A percentile compares a stretch with the other conserved stretches of the same genome.
Evolutionary conservation across 495 filamentous ascomycete genomes (phyloP).

Genomic region (Poronia punctata): DNA sequence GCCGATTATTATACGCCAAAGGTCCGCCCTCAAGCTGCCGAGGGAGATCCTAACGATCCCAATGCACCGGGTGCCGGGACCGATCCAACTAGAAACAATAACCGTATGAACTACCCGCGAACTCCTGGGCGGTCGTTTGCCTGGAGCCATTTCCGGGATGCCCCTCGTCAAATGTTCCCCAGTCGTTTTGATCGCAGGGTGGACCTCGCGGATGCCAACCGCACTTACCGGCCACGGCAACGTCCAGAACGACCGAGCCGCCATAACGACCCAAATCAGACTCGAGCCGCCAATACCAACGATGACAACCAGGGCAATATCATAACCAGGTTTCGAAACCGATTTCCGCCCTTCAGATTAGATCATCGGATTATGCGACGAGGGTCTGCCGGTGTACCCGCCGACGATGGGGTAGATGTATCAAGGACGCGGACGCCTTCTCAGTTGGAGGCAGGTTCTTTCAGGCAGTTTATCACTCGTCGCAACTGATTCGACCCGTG

Average conservation of each 20-base stretch:
- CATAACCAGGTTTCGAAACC: constrained; percentile 20
- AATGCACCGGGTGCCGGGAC: constrained; percentile 10
- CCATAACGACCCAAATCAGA: constrained; percentile 7
- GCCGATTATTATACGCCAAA: constrained; percentile 92
- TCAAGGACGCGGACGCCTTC: constrained; percentile 31
- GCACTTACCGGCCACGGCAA: constrained; percentile 13
- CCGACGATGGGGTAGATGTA: too few relatives aligned
- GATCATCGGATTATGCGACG: too few relatives aligned
- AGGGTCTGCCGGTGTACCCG: too few relatives aligned
- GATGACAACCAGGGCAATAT: constrained; percentile 11
- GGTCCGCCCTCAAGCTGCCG: constrained; percentile 46
- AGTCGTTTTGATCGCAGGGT: constrained; percentile 16
- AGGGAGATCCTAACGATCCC: constrained; percentile 25
- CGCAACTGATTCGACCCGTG: too few relatives aligned
- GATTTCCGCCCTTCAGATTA: constrained; percentile 20
- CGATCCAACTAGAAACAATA: constrained; percentile 26
- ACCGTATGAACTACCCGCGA: constrained; percentile 37
- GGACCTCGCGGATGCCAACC: constrained; percentile 14
- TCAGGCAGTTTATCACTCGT: constrained; percentile 20
- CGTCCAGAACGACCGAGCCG: constrained; percentile 8
- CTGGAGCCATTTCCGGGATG: constrained; percentile 25
- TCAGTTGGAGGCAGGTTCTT: constrained; percentile 33
- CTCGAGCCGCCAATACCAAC: neutral
- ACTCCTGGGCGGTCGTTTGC: constrained; percentile 23
- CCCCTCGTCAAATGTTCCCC: constrained; percentile 22